phyloP scores from a whole-genome alignment of 208 protist genomes.

The Acanthamoeba sp. region DNA sequence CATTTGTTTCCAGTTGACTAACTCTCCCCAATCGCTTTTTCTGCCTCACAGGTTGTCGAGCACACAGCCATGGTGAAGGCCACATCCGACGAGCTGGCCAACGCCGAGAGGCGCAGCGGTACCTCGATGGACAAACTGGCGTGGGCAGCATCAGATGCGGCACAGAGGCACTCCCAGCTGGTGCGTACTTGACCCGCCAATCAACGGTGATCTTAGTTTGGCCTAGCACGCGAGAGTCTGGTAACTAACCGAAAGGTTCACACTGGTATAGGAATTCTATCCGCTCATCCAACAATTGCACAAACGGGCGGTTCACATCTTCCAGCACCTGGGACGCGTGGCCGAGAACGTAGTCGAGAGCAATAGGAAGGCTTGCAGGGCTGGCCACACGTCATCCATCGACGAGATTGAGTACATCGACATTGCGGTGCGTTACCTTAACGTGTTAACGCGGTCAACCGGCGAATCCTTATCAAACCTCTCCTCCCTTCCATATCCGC shows the following conservation, averaged over 20 bases:
- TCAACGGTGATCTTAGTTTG: neutral
- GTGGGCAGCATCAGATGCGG: slow-evolving; percentile 83
- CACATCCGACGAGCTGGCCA: slow-evolving; percentile 84
- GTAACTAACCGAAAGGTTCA: neutral
- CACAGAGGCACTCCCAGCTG: slow-evolving; percentile 80
- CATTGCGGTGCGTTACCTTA: neutral
- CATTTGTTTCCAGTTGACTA: too few relatives aligned
- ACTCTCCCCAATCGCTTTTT: neutral
- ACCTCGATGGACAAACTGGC: slow-evolving; percentile 80
- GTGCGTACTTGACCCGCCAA: neutral
- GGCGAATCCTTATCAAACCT: too few relatives aligned
- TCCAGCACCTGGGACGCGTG: slow-evolving; percentile 79
- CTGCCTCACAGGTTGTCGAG: slow-evolving; percentile 45
- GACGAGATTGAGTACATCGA: slow-evolving; percentile 46
- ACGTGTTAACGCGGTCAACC: too few relatives aligned
- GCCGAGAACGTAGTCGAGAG: slow-evolving; percentile 78
- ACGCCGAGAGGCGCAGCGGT: slow-evolving; percentile 79
- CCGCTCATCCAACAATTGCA: neutral
- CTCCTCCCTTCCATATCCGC: neutral
- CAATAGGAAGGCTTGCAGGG: slow-evolving; percentile 23
- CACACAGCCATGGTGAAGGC: slow-evolving; percentile 78
- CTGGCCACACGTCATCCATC: slow-evolving; percentile 44
- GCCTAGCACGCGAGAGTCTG: slow-evolving; percentile 78
- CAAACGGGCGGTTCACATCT: slow-evolving; percentile 83
- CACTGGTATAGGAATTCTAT: neutral